These are phyloP conservation scores for Xylaria palmicola DNA, from an alignment of 495 filamentous ascomycete species.

Conservation along the genomic window DNA sequence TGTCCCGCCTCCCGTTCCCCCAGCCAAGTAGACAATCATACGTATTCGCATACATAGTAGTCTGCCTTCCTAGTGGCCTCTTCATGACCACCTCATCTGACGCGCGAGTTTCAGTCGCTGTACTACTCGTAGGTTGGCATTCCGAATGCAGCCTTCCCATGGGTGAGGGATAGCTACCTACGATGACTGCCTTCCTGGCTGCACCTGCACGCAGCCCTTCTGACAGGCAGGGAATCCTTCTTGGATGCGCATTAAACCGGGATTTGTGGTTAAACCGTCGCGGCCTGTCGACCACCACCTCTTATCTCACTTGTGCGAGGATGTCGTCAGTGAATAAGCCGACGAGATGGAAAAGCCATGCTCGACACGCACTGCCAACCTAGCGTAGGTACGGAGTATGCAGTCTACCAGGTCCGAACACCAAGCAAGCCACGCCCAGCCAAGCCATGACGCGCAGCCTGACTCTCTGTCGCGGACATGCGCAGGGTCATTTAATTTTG, in stretches of 20 bases:
- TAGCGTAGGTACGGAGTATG: background rate
- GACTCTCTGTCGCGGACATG: slow-evolving; percentile 2
- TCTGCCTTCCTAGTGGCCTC: slow-evolving; percentile 1
- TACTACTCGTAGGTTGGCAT: too few relatives aligned
- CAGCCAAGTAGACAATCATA: background rate
- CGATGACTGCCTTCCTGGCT: background rate
- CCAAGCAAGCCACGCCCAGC: slow-evolving; percentile 5
- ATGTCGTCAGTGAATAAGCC: background rate
- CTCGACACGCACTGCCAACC: slow-evolving; percentile 5
- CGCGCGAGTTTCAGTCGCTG: background rate
- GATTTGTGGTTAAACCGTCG: too few relatives aligned
- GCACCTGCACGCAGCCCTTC: background rate
- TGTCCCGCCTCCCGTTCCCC: background rate
- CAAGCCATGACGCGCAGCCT: background rate
- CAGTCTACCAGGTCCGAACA: background rate
- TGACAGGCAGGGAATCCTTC: slow-evolving; percentile 8
- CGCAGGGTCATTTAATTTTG: background rate
- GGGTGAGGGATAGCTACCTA: background rate
- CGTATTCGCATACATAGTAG: too few relatives aligned
- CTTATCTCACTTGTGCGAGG: background rate
- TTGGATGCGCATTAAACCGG: background rate
- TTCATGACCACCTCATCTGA: background rate
- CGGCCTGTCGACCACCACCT: too few relatives aligned
- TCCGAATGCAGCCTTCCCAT: slow-evolving; percentile 4
- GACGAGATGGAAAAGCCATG: background rate